Evolutionary conservation across 352 stramenopile species (phyloP).

Genomic region (Albugo candida): DNA sequence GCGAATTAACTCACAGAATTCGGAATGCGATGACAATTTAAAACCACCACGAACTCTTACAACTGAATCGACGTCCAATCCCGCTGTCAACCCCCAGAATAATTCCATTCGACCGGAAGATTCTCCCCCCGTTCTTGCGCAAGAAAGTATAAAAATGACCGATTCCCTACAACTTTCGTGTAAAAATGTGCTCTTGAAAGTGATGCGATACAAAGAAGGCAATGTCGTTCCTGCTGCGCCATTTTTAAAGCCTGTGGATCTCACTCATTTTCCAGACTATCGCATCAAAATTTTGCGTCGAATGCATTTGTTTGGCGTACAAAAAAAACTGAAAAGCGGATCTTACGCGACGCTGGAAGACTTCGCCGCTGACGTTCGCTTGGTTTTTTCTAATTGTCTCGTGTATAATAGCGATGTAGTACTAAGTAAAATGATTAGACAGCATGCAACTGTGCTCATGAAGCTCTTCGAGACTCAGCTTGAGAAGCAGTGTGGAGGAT

Average conservation of each 20-base stretch:
- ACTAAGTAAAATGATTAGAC: conserved; percentile 65
- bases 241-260: conserved; percentile 65
- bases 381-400: conserved; percentile 78
- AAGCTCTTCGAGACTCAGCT: conserved; percentile 65
- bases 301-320: conserved; percentile 71
- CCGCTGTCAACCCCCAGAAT: too few relatives aligned
- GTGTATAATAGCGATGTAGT: conserved; percentile 79
- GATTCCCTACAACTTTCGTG: conserved; percentile 32
- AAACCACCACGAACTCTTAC: too few relatives aligned
- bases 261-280: conserved; percentile 70
- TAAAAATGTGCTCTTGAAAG: conserved; percentile 44
- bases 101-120: background rate
- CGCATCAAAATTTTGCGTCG: conserved; percentile 63
- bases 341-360: conserved; percentile 38
- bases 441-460: conserved; percentile 64
- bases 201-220: conserved; percentile 75
- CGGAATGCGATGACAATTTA: too few relatives aligned
- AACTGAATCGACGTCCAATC: too few relatives aligned
- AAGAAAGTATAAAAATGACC: conserved; percentile 18
- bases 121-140: conserved; percentile 5
- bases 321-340: conserved; percentile 64
- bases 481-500: conserved; percentile 29
- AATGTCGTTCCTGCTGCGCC: conserved; percentile 44
- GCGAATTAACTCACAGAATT: too few relatives aligned
- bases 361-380: conserved; percentile 56